Evolutionary conservation across 805 yeast species (phyloP), one percentile per base, ranked within the genome.

Genomic region (Teunomyces stri): DNA sequence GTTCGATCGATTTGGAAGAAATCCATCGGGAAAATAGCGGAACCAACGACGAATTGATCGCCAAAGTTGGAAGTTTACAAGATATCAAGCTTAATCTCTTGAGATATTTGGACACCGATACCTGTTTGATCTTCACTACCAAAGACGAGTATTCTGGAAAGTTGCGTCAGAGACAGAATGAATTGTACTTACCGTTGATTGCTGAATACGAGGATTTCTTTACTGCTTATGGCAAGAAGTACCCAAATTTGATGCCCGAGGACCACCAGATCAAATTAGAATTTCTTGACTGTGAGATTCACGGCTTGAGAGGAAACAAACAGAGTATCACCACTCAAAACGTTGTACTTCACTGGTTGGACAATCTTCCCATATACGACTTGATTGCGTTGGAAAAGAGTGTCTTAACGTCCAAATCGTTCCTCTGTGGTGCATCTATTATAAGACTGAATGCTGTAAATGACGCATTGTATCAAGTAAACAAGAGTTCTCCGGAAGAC

Each of bases 21-120:
- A 66, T 68, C 46, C 62, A 63, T 49, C 72, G 76, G 2, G 64
- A 72, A 28, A 52, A 51, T 0, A 64, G 67, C 1, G 68, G 69
- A 3, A 74, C 75, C 50, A 55, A 59, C 9, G 72, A 69, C 16
- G 84, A 80, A 43, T 62, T 76, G 43, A 63, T 74, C 12, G 79
- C 84, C 37, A 85, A 86, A 61, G 75, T 84, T 33, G 90, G 91
- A 7, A 79, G 74, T 50, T 68, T 81, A 37, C 78, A 75, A 4
- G 79, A 78, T 37, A 79, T 89, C 16, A 77, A 80, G 51, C 65
- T 75, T 37, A 79, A 78, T 52, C 68, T 94, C 51, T 69, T 92
- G 59, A 81, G 91, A 46, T 94, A 91, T 61, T 72, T 95, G 49
- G 99, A 94, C 64, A 94, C 99, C 0, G 99, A 94, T 65, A 90